These are phyloP conservation scores for Butyriboletus appendiculatus DNA, from an alignment of 1,284 basidiomycete genomes.

Conservation along the genomic window DNA sequence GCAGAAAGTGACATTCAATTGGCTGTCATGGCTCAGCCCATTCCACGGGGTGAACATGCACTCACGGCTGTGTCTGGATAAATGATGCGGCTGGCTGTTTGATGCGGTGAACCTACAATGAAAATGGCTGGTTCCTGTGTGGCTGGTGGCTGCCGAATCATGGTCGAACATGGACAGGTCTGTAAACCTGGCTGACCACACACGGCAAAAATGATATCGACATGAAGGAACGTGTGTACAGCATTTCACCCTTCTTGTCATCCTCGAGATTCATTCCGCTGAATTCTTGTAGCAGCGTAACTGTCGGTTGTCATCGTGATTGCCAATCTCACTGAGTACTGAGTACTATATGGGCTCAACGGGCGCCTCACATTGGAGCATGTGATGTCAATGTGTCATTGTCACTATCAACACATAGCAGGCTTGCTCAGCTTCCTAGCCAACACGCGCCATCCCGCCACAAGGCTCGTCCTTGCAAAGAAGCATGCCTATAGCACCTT, in stretches of 20 bases:
- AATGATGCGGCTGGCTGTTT: slow-evolving; percentile 19
- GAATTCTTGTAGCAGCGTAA: background rate
- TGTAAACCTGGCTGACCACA: slow-evolving; percentile 1
- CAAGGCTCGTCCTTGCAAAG: background rate
- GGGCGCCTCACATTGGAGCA: background rate
- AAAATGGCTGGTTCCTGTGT: slow-evolving; percentile 19
- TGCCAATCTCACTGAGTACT: slow-evolving; percentile 2
- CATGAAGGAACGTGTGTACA: slow-evolving; percentile 7
- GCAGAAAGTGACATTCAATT: slow-evolving; percentile 7
- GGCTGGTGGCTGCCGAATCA: slow-evolving; percentile 16
- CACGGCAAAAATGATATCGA: slow-evolving; percentile 5
- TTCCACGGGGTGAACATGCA: background rate
- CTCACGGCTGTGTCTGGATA: slow-evolving; percentile 13
- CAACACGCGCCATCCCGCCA: slow-evolving; percentile 8
- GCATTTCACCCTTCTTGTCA: slow-evolving; percentile 3
- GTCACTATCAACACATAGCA: too few relatives aligned
- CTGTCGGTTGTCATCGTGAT: background rate
- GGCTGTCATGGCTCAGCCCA: slow-evolving; percentile 1
- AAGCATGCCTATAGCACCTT: too few relatives aligned
- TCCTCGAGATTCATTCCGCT: background rate
- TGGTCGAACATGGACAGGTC: slow-evolving; percentile 2
- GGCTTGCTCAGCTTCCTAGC: background rate
- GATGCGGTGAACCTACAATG: slow-evolving; percentile 1
- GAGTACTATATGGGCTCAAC: too few relatives aligned
- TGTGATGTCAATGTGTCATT: background rate